phyloP scores from a whole-genome alignment of 305 asterid genomes.

The Euphrasia arctica region DNA sequence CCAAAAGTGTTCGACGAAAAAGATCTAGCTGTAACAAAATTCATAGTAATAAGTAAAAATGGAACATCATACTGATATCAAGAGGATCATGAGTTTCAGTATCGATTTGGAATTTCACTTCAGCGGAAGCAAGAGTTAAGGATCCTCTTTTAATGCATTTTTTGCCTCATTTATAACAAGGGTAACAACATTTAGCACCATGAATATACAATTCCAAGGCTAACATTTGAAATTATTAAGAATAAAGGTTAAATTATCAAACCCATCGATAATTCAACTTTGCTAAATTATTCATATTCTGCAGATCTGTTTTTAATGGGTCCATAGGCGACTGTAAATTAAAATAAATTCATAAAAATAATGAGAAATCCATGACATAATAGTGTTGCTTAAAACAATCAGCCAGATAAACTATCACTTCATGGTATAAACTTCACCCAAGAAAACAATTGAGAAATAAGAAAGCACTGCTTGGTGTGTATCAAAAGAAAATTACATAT shows the following conservation, averaged over 20 bases:
- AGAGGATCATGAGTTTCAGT: constrained; percentile 99
- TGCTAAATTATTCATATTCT: constrained; percentile 85
- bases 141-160: constrained; percentile 97
- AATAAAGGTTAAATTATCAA: constrained; percentile 11
- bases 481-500: constrained; percentile 7
- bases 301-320: constrained; percentile 85
- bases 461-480: constrained; percentile 16
- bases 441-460: background rate
- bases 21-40: constrained; percentile 1
- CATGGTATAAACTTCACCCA: constrained; percentile 11
- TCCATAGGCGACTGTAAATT: constrained; percentile 86
- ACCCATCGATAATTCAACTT: constrained; percentile 51
- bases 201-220: background rate
- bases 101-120: constrained; percentile 96
- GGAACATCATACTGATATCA: constrained; percentile 71
- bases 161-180: constrained; percentile 63
- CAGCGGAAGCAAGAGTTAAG: constrained; percentile 98
- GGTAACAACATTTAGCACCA: constrained; percentile 15
- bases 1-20: background rate
- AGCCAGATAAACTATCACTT: background rate
- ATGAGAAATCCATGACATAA: constrained; percentile 12
- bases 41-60: constrained; percentile 13
- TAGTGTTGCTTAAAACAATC: constrained; percentile 13
- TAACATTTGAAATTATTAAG: background rate
- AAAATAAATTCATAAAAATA: constrained; percentile 7